phyloP scores from a whole-genome alignment of 2,329 filamentous ascomycete species.

The Biscogniauxia marginata region DNA sequence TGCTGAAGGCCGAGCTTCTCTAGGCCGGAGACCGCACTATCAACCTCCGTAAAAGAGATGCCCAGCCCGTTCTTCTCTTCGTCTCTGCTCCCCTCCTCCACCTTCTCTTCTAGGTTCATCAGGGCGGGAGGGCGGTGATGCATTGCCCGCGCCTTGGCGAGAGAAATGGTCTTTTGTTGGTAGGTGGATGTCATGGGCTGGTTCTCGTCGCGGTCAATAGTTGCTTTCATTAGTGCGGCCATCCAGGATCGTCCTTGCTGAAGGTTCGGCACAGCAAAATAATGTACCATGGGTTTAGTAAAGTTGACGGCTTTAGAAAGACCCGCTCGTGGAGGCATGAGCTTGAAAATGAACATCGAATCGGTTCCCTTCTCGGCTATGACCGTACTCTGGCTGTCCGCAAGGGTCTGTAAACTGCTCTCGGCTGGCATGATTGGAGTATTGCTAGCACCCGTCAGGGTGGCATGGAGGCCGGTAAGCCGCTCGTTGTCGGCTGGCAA shows the following conservation, averaged over 20 bases:
- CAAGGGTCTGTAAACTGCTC: constrained; percentile 45
- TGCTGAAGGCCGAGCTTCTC: constrained; percentile 36
- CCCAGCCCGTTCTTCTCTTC: constrained; percentile 37
- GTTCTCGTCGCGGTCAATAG: constrained; percentile 86
- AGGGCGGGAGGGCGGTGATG: constrained; percentile 86
- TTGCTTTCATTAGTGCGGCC: constrained; percentile 98
- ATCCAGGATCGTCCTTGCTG: constrained; percentile 93
- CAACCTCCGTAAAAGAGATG: constrained; percentile 39
- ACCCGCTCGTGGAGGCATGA: constrained; percentile 84
- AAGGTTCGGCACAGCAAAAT: constrained; percentile 92
- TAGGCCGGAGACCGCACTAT: constrained; percentile 38
- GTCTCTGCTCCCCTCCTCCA: constrained; percentile 29
- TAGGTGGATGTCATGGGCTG: constrained; percentile 85
- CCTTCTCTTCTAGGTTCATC: constrained; percentile 64
- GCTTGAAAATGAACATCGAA: constrained; percentile 95
- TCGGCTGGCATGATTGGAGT: constrained; percentile 57
- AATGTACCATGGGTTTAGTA: constrained; percentile 95
- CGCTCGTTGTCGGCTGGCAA: constrained; percentile 89
- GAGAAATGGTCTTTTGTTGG: constrained; percentile 93
- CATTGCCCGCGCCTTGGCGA: constrained; percentile 84
- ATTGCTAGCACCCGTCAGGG: constrained; percentile 80
- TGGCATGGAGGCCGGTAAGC: constrained; percentile 86
- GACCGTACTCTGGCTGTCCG: constrained; percentile 39
- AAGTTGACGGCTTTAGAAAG: constrained; percentile 92
- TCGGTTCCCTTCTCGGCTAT: constrained; percentile 52